These are phyloP conservation scores for Globisporangium parvum DNA, from an alignment of 352 stramenopile species.

Conservation along the genomic window DNA sequence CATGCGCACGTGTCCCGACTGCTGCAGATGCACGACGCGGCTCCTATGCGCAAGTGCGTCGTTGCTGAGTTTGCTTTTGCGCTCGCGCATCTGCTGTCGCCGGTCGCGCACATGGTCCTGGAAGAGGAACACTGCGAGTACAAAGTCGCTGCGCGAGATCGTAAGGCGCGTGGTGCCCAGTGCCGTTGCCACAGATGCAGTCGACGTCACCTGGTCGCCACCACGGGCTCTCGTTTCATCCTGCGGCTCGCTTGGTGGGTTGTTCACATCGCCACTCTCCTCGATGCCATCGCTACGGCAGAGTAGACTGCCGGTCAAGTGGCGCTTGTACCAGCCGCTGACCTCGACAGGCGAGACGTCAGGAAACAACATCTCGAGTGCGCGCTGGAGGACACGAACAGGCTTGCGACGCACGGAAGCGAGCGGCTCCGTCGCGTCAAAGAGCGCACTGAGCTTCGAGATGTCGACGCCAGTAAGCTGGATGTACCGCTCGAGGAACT, in stretches of 20 bases:
- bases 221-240: background rate
- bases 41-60: conserved; percentile 45
- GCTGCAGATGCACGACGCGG: conserved; percentile 68
- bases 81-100: conserved; percentile 16
- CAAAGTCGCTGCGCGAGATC: conserved; percentile 52
- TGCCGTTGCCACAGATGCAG: background rate
- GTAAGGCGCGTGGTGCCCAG: conserved; percentile 2
- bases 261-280: background rate
- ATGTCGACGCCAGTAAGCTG: conserved; percentile 36
- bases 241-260: background rate
- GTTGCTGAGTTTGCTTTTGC: conserved; percentile 29
- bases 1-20: conserved; percentile 61
- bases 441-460: conserved; percentile 26
- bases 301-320: conserved; percentile 14
- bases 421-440: conserved; percentile 31
- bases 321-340: conserved; percentile 24
- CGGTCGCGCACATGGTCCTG: conserved; percentile 18
- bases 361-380: conserved; percentile 27
- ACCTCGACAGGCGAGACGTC: conserved; percentile 19
- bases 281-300: conserved; percentile 1
- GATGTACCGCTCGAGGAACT: conserved; percentile 62
- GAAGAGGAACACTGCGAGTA: conserved; percentile 53
- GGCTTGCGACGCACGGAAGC: conserved; percentile 27
- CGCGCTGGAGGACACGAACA: conserved; percentile 20
- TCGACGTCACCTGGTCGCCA: background rate